Conservation (phyloP, 805 yeast species). For the Saccharomycopsis malanga region DNA sequence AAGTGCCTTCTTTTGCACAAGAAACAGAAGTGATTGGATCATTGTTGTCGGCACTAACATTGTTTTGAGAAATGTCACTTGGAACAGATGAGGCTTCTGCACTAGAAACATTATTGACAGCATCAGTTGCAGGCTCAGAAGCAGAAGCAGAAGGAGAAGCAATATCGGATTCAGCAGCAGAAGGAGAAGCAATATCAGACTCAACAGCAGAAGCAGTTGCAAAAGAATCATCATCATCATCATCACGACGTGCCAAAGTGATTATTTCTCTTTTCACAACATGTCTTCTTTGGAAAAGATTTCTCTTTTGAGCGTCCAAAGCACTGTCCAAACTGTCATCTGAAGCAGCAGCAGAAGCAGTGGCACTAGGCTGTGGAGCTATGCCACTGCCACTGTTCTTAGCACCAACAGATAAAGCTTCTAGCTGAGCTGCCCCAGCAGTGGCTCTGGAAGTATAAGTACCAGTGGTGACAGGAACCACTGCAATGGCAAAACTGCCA, state of each 20-base stretch:
- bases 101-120: not conserved
- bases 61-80: not conserved
- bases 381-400: not conserved
- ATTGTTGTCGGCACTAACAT: not conserved
- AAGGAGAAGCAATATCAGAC: not conserved
- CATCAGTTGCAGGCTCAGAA: slow-evolving; percentile 1
- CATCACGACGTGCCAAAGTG: slow-evolving; percentile 7
- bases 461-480: slow-evolving; percentile 28
- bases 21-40: slow-evolving; percentile 26
- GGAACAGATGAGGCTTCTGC: not conserved
- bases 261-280: slow-evolving; percentile 4
- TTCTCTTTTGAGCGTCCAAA: not conserved
- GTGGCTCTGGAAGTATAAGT: slow-evolving; percentile 26
- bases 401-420: slow-evolving; percentile 15
- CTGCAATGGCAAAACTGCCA: slow-evolving; percentile 38
- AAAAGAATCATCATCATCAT: not conserved
- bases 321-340: not conserved
- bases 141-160: slow-evolving; percentile 2
- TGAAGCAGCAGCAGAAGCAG: slow-evolving; percentile 3
- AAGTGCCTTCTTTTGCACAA: slow-evolving; percentile 38
- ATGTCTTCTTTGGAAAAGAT: no score
- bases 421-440: slow-evolving; percentile 19
- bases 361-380: slow-evolving; percentile 2
- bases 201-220: slow-evolving; percentile 5
- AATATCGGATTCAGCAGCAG: slow-evolving; percentile 1